Percentiles rank a stretch among this genome's conserved stretches.
Evolutionary conservation across 2,329 filamentous ascomycete genomes (phyloP).

Genomic region (Diaporthe sp.): DNA sequence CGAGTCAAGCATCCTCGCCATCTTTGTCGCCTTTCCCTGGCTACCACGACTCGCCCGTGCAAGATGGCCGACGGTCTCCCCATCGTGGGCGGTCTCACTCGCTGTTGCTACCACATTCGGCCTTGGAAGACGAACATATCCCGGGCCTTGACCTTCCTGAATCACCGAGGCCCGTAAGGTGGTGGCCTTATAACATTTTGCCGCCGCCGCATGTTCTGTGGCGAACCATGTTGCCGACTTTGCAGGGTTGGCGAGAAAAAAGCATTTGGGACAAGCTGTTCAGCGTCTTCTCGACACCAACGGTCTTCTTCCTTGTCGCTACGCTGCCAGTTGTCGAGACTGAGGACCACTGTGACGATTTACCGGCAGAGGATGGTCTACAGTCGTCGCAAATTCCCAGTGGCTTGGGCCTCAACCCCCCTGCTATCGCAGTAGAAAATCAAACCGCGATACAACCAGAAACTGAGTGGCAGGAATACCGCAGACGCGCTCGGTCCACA

Average conservation of each 20-base stretch:
- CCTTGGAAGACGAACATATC: conserved; percentile 49
- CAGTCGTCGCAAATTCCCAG: conserved; percentile 50
- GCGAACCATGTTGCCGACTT: conserved; percentile 86
- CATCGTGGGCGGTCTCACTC: conserved; percentile 66
- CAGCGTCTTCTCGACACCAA: conserved; percentile 87
- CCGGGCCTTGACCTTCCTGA: conserved; percentile 56
- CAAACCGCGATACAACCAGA: conserved; percentile 56
- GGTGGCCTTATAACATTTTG: conserved; percentile 86
- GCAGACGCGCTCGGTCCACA: conserved; percentile 60
- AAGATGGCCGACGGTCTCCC: conserved; percentile 40
- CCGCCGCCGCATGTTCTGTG: conserved; percentile 80
- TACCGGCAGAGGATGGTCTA: conserved; percentile 55
- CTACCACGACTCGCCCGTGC: conserved; percentile 72
- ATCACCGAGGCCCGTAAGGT: conserved; percentile 67
- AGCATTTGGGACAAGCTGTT: conserved; percentile 86
- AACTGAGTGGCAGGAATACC: conserved; percentile 73
- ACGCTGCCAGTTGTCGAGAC: conserved; percentile 93
- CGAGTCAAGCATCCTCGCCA: conserved; percentile 63
- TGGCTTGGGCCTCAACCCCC: conserved; percentile 50
- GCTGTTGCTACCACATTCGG: conserved; percentile 63
- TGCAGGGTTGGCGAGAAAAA: conserved; percentile 86
- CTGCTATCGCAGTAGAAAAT: conserved; percentile 54
- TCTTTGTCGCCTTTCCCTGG: conserved; percentile 76
- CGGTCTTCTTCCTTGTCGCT: conserved; percentile 89
- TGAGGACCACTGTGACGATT: conserved; percentile 75